Evolutionary conservation across 2,329 filamentous ascomycete genomes (phyloP).

Genomic region (Botrytis porri): DNA sequence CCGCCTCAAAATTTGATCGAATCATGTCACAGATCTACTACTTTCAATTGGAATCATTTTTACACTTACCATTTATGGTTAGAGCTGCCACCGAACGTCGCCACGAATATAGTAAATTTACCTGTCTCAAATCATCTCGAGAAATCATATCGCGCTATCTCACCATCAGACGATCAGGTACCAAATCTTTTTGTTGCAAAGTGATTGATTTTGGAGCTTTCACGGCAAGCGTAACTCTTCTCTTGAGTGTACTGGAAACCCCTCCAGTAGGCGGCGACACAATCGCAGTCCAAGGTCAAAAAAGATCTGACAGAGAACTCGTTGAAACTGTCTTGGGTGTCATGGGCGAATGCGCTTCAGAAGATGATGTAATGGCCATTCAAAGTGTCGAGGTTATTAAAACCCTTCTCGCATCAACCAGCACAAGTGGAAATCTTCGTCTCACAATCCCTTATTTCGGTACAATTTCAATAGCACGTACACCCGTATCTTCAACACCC

Average conservation of each 20-base stretch:
- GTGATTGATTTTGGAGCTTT: conserved; percentile 36
- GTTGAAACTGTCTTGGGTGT: conserved; percentile 29
- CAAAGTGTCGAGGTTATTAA: conserved; percentile 36
- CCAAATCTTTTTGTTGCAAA: conserved; percentile 34
- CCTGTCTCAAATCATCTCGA: conserved; percentile 34
- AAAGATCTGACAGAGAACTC: conserved; percentile 27
- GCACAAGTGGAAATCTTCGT: conserved; percentile 29
- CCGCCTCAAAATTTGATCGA: conserved; percentile 27
- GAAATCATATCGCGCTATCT: conserved; percentile 35
- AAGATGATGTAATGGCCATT: conserved; percentile 29
- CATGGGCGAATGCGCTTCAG: conserved; percentile 27
- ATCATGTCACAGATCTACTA: conserved; percentile 36
- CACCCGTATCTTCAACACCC: neutral
- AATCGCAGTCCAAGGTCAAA: conserved; percentile 23
- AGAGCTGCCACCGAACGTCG: conserved; percentile 34
- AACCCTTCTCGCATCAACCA: conserved; percentile 30
- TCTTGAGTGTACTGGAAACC: conserved; percentile 31
- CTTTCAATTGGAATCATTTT: conserved; percentile 33
- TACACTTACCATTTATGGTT: conserved; percentile 39
- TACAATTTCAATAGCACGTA: conserved; percentile 33
- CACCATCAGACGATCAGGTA: conserved; percentile 24
- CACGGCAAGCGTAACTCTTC: conserved; percentile 33
- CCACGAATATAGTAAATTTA: conserved; percentile 37
- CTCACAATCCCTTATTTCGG: conserved; percentile 38
- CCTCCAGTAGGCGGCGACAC: conserved; percentile 22